These are phyloP conservation scores for Phialophora macrospora DNA, from an alignment of 2,329 filamentous ascomycete genomes.

Conservation along the genomic window DNA sequence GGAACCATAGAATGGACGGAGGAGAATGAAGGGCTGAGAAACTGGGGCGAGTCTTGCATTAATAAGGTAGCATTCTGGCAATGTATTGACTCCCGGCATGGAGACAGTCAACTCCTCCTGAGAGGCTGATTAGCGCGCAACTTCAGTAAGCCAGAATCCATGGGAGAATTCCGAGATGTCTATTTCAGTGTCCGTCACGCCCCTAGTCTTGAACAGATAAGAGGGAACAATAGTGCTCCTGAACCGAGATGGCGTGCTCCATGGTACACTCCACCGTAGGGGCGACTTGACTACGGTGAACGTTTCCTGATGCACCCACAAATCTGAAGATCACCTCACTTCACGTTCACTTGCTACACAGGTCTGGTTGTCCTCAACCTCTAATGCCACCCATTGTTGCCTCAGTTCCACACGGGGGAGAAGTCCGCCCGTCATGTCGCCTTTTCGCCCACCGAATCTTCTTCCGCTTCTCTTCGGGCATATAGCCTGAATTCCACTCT, in stretches of 20 bases:
- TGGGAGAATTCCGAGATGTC: neutral
- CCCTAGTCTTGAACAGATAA: neutral
- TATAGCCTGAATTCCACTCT: constrained; percentile 28
- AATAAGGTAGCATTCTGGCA: too few species aligned
- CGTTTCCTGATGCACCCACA: neutral
- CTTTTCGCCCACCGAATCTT: neutral
- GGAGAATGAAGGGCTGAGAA: neutral
- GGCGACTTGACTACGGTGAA: neutral
- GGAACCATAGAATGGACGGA: neutral
- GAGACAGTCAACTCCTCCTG: neutral
- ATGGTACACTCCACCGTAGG: neutral
- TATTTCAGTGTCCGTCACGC: neutral
- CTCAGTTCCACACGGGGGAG: constrained; percentile 1
- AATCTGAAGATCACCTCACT: neutral
- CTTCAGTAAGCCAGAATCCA: neutral
- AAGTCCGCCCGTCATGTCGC: neutral
- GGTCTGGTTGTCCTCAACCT: neutral
- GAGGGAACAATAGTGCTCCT: neutral
- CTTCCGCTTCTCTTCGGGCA: neutral
- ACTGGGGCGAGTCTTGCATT: too few species aligned
- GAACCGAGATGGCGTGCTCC: neutral
- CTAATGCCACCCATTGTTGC: neutral
- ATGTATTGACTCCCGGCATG: neutral
- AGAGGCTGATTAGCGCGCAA: neutral
- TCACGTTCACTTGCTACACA: neutral